phyloP scores from a whole-genome alignment of 176 grass and related monocot genomes.

The Oryza punctata region DNA sequence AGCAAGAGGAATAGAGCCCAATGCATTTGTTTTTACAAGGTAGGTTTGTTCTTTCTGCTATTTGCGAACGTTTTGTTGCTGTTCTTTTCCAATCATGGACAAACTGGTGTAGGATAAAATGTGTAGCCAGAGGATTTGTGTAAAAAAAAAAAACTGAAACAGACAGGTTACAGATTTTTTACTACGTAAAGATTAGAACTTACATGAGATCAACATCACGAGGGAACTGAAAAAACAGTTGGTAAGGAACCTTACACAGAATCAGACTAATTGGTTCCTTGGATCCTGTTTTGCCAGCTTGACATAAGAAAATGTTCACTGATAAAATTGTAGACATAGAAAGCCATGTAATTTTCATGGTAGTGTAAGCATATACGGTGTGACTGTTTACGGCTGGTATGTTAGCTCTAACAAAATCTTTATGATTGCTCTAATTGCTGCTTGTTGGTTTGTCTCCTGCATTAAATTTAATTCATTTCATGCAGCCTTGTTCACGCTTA shows the following conservation, averaged over 20 bases:
- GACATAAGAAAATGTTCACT: not conserved
- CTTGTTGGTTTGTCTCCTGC: conserved; percentile 35
- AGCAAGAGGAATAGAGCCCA: conserved; percentile 95
- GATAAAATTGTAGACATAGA: conserved; percentile 9
- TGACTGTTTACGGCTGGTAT: not conserved
- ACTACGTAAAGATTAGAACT: not conserved
- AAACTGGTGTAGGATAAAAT: conserved; percentile 28
- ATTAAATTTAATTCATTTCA: conserved; percentile 89
- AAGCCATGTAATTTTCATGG: not conserved
- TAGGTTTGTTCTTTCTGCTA: conserved; percentile 26
- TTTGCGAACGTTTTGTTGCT: conserved; percentile 16
- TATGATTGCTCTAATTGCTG: conserved; percentile 20
- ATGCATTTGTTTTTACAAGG: conserved; percentile 89
- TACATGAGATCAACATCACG: conserved; percentile 11
- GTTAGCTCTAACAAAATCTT: conserved; percentile 12
- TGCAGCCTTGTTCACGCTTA: conserved; percentile 99
- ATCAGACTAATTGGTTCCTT: not conserved
- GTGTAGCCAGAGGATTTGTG: not conserved
- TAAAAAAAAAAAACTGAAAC: conserved; percentile 7
- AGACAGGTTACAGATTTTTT: not conserved
- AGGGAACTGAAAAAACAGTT: not conserved
- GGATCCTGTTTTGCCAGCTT: not conserved
- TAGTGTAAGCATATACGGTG: not conserved
- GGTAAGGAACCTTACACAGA: not conserved
- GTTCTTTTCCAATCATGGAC: not conserved